Conservation (phyloP, 2,329 filamentous ascomycete genomes). For the Hypomyces perniciosus region DNA sequence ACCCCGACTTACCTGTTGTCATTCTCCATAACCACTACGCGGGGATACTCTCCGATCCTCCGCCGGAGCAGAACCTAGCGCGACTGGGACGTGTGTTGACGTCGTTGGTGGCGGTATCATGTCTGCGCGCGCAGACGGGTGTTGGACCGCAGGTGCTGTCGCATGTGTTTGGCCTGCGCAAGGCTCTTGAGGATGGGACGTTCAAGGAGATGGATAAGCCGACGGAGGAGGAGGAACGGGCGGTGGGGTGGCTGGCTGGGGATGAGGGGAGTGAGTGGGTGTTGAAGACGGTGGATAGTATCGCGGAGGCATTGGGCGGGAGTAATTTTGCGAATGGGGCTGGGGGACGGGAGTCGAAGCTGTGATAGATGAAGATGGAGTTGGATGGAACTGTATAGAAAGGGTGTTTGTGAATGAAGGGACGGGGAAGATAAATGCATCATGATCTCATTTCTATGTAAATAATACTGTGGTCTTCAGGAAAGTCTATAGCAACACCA, state of each 20-base stretch:
- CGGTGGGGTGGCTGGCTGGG: conserved; percentile 34
- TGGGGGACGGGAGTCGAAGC: conserved; percentile 7
- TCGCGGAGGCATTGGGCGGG: conserved; percentile 40
- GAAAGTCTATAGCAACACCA: too few relatives aligned
- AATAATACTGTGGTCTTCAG: neutral
- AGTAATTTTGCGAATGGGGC: conserved; percentile 30
- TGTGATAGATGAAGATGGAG: conserved; percentile 6
- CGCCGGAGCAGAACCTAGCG: conserved; percentile 36
- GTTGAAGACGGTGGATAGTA: conserved; percentile 37
- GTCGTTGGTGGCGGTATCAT: conserved; percentile 66
- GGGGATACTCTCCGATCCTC: conserved; percentile 64
- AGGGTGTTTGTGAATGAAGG: neutral
- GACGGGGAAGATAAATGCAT: neutral
- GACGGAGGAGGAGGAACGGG: conserved; percentile 29
- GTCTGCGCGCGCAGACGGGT: conserved; percentile 70
- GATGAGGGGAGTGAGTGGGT: conserved; percentile 45
- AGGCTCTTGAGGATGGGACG: conserved; percentile 64
- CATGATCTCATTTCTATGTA: neutral
- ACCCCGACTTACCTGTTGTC: conserved; percentile 76
- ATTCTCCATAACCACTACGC: conserved; percentile 73
- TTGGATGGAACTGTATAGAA: neutral
- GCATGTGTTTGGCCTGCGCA: conserved; percentile 74
- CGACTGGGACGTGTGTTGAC: conserved; percentile 66
- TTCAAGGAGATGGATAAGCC: conserved; percentile 31
- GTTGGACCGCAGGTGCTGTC: conserved; percentile 77